Percentiles rank a stretch among this genome's conserved stretches.
Conservation (phyloP, 2,329 filamentous ascomycete species). For the Karstenula rhodostoma region DNA sequence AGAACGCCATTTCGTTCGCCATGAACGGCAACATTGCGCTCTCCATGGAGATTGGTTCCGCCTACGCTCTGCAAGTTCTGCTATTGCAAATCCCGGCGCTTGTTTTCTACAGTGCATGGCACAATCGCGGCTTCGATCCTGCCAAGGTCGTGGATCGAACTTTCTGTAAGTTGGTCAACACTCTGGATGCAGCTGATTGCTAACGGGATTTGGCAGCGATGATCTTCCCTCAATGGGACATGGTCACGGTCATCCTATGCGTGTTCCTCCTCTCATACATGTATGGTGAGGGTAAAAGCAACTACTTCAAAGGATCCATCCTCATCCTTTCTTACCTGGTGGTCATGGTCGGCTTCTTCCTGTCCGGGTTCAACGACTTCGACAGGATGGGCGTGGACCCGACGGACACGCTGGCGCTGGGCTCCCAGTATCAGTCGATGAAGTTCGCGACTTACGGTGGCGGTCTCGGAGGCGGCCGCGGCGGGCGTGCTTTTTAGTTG, state of each 20-base stretch:
- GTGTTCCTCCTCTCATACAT: conserved; percentile 97
- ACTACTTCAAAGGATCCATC: conserved; percentile 99
- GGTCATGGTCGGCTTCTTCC: conserved; percentile 89
- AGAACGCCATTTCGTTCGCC: conserved; percentile 98
- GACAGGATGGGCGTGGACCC: conserved; percentile 51
- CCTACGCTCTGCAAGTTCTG: conserved; percentile 95
- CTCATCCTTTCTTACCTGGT: conserved; percentile 92
- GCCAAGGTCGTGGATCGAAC: conserved; percentile 67
- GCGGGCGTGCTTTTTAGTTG: conserved; percentile 33
- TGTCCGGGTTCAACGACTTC: conserved; percentile 71
- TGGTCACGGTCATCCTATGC: conserved; percentile 95
- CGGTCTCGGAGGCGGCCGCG: conserved; percentile 31
- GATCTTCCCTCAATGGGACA: conserved; percentile 98
- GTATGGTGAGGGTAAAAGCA: conserved; percentile 98
- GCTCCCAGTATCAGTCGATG: conserved; percentile 41
- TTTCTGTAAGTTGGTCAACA: conserved; percentile 62
- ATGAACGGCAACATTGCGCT: conserved; percentile 99
- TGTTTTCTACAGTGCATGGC: conserved; percentile 87
- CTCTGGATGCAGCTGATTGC: neutral
- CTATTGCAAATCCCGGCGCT: conserved; percentile 92
- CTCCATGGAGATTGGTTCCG: conserved; percentile 98
- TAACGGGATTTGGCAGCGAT: conserved; percentile 61
- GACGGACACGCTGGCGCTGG: conserved; percentile 45
- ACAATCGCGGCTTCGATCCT: conserved; percentile 65
- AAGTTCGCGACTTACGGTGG: conserved; percentile 43